These are phyloP conservation scores for Macrolepiota fuliginosa DNA, from an alignment of 768 basidiomycete genomes.

Conservation along the genomic window DNA sequence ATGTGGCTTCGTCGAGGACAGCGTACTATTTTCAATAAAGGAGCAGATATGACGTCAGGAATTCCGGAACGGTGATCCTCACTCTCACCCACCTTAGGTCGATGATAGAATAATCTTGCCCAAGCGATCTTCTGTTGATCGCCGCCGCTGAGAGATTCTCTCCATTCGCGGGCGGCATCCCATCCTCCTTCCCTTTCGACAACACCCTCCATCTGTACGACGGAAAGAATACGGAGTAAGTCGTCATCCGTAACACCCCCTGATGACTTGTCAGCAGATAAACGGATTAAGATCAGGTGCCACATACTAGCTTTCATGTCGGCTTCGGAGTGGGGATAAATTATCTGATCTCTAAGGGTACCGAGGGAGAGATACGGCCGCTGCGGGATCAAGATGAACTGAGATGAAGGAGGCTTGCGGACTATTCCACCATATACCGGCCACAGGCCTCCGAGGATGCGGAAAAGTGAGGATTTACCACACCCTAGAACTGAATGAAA, in stretches of 20 bases:
- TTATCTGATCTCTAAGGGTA: conserved; percentile 93
- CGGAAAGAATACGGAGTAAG: conserved; percentile 64
- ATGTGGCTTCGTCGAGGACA: conserved; percentile 95
- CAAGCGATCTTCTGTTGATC: conserved; percentile 98
- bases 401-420: conserved; percentile 80
- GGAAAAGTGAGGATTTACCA: conserved; percentile 89
- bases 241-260: conserved; percentile 76
- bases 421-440: conserved; percentile 82
- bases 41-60: not conserved
- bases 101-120: conserved; percentile 95
- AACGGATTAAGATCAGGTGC: conserved; percentile 7
- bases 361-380: conserved; percentile 93
- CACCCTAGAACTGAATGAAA: conserved; percentile 48
- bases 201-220: conserved; percentile 82
- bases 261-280: conserved; percentile 20
- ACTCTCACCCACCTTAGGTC: conserved; percentile 65
- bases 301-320: conserved; percentile 77
- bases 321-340: conserved; percentile 83
- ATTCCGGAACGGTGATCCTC: not conserved
- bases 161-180: conserved; percentile 89
- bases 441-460: conserved; percentile 97
- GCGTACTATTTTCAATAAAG: conserved; percentile 62
- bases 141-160: conserved; percentile 89
- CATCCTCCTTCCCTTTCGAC: conserved; percentile 97
- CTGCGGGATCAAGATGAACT: conserved; percentile 96